Base-by-base conservation (phyloP, 1,284 basidiomycete species). In the Mycosarcoma mackinlayi region DNA sequence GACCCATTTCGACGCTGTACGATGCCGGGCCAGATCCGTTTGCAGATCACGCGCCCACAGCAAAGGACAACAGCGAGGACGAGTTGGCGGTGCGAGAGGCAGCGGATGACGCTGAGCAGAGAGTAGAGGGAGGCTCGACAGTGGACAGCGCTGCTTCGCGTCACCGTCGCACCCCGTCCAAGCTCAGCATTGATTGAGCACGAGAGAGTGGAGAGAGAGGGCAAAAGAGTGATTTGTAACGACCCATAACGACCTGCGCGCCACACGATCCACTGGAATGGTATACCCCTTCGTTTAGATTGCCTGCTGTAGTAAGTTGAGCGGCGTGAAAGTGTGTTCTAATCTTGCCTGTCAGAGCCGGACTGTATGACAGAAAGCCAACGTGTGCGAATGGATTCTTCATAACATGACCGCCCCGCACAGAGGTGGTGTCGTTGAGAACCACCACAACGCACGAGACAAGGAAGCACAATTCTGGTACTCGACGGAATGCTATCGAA, bases 11-110 rank as follows among this genome's bases (percentile, higher is more conserved):
- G 33, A 47, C 46, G 28, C 25, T 56, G 4, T 66, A 60, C 25
- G 63, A 66, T 60, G 63, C 57, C 7, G 63, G 63, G 3, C 57
- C 63, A 18, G 63, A 60, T 39, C 63, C 56, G 3, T 66, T 66
- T 44, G 63, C 63, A 5, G 52, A 55, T 21, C 51, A n/a, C n/a
- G n/a, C n/a, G n/a, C n/a, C 18, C 25, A 23, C 23, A 23, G 42
- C 6, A 3, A 38, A 42, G 19, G 18, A 21, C 6, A 24, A 24
- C 23, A 16, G 30, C 24, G 28, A 23, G 28, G 19, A 27, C 16
- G 27, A 19, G 46, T 16, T 7, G 3, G 14, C 7, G 5, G 16
- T 16, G 38, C 9, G 21, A 0, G 28, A 33, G 21, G 28, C 5
- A 6, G 45, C 3, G 23, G 28, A 10, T 11, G 48, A 38, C 5